Evolutionary conservation across 2,329 filamentous ascomycete species (phyloP).

Genomic region (Colletotrichum gloeosporioides): DNA sequence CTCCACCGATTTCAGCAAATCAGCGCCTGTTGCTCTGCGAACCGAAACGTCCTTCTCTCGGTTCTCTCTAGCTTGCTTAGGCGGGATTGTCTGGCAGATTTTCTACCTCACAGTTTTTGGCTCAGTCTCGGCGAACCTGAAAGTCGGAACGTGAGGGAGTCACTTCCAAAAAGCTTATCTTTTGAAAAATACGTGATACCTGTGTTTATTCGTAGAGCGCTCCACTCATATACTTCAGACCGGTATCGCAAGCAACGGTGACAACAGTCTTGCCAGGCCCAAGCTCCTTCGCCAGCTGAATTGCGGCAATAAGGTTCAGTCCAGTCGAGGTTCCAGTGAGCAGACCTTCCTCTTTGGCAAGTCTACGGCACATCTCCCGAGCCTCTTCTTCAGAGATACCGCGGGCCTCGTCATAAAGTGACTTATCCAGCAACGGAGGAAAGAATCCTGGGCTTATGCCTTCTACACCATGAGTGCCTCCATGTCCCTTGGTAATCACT

Average conservation of each 20-base stretch:
- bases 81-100: neutral
- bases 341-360: slow-evolving; percentile 4
- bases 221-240: slow-evolving; percentile 5
- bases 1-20: neutral
- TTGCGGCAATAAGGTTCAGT: neutral
- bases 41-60: neutral
- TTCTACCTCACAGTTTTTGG: neutral
- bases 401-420: slow-evolving; percentile 5
- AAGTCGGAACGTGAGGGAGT: neutral
- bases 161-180: neutral
- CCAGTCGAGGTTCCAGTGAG: neutral
- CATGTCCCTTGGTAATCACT: neutral
- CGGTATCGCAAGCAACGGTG: slow-evolving; percentile 6
- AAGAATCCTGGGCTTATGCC: neutral
- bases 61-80: neutral
- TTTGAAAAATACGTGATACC: neutral
- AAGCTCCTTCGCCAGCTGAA: neutral
- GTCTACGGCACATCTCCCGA: neutral
- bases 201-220: neutral
- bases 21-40: neutral
- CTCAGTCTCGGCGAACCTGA: neutral
- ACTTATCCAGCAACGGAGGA: neutral
- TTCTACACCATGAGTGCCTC: slow-evolving; percentile 1
- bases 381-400: neutral
- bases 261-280: neutral